A percentile compares a stretch with the other conserved stretches of the same genome.
Conservation (phyloP, 208 protist genomes). For the Phytomonas francai region DNA sequence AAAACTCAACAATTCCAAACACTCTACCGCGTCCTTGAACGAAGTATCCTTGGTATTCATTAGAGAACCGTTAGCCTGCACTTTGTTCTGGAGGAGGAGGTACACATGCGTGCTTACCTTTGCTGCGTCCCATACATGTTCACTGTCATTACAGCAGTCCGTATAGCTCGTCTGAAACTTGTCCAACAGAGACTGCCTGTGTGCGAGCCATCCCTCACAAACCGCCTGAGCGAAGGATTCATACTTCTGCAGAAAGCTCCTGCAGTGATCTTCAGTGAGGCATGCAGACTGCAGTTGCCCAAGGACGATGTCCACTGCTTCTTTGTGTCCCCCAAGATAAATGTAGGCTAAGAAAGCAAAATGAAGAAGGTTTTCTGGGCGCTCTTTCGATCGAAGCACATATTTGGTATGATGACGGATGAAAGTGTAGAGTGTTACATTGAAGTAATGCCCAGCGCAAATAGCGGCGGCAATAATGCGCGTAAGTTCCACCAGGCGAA, state of each 20-base stretch:
- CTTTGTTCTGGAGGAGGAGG: background rate
- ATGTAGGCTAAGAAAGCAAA: background rate
- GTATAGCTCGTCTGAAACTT: background rate
- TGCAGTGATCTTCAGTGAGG: background rate
- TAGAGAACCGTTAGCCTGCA: background rate
- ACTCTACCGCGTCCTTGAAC: background rate
- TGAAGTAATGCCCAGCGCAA: conserved; percentile 17
- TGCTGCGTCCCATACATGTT: background rate
- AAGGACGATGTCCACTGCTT: conserved; percentile 7
- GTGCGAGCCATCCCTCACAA: background rate
- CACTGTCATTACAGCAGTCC: background rate
- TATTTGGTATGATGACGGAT: background rate
- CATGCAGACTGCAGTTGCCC: conserved; percentile 3
- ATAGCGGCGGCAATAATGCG: conserved; percentile 11
- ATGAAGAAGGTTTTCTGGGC: background rate
- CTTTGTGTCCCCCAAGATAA: background rate
- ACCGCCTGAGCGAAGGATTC: background rate
- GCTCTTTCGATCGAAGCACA: background rate
- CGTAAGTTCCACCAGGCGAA: conserved; percentile 15
- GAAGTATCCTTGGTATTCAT: background rate
- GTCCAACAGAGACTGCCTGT: background rate
- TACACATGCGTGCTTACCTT: background rate
- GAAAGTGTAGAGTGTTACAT: conserved; percentile 14
- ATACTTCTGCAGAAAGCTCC: background rate
- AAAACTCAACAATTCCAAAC: conserved; percentile 16